phyloP scores from a whole-genome alignment of 2,329 filamentous ascomycete genomes.

The Colletotrichum sansevieriae region DNA sequence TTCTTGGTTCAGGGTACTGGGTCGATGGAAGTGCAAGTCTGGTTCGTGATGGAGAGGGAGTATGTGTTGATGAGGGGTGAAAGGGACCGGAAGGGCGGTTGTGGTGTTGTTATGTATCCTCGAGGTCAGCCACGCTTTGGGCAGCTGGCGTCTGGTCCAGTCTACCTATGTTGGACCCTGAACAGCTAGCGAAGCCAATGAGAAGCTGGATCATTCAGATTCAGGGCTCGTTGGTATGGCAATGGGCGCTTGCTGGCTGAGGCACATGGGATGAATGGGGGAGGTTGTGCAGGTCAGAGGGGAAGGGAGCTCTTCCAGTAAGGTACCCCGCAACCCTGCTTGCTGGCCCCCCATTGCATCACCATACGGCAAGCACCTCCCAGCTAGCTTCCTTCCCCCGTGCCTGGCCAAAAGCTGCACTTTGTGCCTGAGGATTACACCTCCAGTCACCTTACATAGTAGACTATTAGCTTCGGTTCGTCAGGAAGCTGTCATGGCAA shows the following conservation, averaged over 20 bases:
- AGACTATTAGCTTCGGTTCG: not conserved
- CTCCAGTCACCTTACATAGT: not conserved
- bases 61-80: slow-evolving; percentile 10
- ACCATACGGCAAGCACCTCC: slow-evolving; percentile 4
- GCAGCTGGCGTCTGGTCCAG: not conserved
- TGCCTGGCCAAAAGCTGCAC: not conserved
- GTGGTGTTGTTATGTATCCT: slow-evolving; percentile 36
- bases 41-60: slow-evolving; percentile 4
- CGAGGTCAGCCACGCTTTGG: slow-evolving; percentile 11
- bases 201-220: slow-evolving; percentile 8
- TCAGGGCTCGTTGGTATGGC: slow-evolving; percentile 30
- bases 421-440: slow-evolving; percentile 22
- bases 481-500: not conserved
- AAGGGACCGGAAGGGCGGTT: slow-evolving; percentile 21
- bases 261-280: slow-evolving; percentile 17
- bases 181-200: slow-evolving; percentile 9
- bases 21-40: not conserved
- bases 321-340: not conserved
- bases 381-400: not conserved
- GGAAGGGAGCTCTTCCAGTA: too few relatives aligned
- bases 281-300: too few relatives aligned
- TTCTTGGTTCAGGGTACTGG: not conserved
- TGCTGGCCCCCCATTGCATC: slow-evolving; percentile 28
- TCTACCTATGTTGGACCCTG: not conserved
- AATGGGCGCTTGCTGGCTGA: slow-evolving; percentile 24